These are phyloP conservation scores for Castanopsis chinensis DNA, from an alignment of 306 rosid genomes.

Conservation along the genomic window DNA sequence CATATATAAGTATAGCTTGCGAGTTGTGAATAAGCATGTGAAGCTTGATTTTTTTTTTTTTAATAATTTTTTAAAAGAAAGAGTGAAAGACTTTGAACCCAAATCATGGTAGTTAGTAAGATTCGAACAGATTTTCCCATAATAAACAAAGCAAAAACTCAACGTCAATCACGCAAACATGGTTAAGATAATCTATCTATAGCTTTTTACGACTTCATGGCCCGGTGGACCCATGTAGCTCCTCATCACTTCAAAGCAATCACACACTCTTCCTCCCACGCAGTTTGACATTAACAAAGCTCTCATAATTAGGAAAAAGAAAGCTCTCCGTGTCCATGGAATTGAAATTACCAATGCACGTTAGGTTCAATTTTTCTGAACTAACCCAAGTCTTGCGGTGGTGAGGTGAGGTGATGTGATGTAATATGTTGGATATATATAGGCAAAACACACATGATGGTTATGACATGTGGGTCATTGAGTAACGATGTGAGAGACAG, in stretches of 20 bases:
- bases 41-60: not conserved
- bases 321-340: not conserved
- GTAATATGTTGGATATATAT: not conserved
- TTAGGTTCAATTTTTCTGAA: conserved; percentile 7
- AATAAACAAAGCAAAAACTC: conserved; percentile 26
- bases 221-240: conserved; percentile 28
- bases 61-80: not conserved
- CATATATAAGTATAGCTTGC: not conserved
- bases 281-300: conserved; percentile 8
- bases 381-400: not conserved
- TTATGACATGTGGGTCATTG: not conserved
- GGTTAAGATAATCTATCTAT: conserved; percentile 23
- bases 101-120: conserved; percentile 40
- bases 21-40: conserved; percentile 20
- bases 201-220: conserved; percentile 12
- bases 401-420: not conserved
- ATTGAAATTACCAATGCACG: not conserved
- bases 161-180: conserved; percentile 57
- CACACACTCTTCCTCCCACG: not conserved
- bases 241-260: conserved; percentile 19
- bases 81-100: conserved; percentile 29
- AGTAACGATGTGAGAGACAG: not conserved
- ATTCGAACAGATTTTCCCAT: conserved; percentile 43
- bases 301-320: not conserved
- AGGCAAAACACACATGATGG: not conserved